Evolutionary conservation across 345 rosid species (phyloP), one percentile per base, ranked within the genome.

Genomic region (Angophora floribunda): DNA sequence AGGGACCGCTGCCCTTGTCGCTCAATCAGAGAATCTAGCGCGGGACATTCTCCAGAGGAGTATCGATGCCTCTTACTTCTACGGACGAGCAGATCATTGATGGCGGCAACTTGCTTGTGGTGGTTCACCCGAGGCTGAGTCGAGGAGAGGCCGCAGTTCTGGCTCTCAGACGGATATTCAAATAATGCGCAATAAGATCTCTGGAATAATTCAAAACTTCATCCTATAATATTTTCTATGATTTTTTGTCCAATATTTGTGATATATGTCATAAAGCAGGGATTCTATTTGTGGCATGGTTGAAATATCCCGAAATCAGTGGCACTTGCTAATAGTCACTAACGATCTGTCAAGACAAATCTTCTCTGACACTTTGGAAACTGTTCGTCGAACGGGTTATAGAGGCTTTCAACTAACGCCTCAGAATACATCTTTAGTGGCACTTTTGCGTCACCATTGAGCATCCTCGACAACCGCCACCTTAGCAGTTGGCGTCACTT

Each of bases 11-110:
- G 24, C 51, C 67, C 49, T 65, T 90, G 53, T 89, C 93, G 86
- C 89, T 89, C 28, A 87, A 88, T 50, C 97, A 95, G 6, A 96
- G 85, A 61, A 95, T 90, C 93, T 92, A 94, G 61, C 99, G 95
- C 9, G 98, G 97, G 88, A 92, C 94, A 90, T 97, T 97, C 94
- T 96, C 98, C 89, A 98, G 99, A 52, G 99, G 97, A 61, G 99
- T 96, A 87, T 95, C 99, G 21, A 92, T 93, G 78, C 97, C 98
- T 80, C 91, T 90, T 28, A 96, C 91, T 86, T 95, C 98, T 86
- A 86, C 63, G 49, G 91, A 87, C 57, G 92, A 85, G 85, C 89
- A 93, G 70, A 87, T 51, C 52, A 45, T 63, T 89, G 89, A 55
- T 21, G 88, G 85, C 36, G 88, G 87, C 52, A 86, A 89, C 52